Conservation (phyloP, 2,329 filamentous ascomycete species). For the Pseudogymnoascus sp. region DNA sequence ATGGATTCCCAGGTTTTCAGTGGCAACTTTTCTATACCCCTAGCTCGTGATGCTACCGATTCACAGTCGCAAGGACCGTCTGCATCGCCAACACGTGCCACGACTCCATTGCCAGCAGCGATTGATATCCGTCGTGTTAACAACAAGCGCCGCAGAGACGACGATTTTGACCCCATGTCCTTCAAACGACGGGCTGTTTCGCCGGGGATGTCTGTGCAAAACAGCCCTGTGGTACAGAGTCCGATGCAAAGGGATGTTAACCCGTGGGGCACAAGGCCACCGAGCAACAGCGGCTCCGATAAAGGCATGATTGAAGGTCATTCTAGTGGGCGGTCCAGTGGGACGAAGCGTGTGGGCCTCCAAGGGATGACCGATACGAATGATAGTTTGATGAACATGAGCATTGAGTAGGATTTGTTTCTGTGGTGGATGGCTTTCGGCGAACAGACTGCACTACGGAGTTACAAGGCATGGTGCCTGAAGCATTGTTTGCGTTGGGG, state of each 20-base stretch:
- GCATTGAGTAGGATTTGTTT: conserved; percentile 60
- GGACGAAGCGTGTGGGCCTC: conserved; percentile 56
- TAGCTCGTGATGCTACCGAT: conserved; percentile 6
- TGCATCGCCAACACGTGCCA: conserved; percentile 25
- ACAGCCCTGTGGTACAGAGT: conserved; percentile 80
- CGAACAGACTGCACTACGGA: not conserved
- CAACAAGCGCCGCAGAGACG: conserved; percentile 77
- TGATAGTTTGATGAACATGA: conserved; percentile 94
- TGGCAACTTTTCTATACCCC: conserved; percentile 2
- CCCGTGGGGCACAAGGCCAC: conserved; percentile 65
- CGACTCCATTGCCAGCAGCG: conserved; percentile 41
- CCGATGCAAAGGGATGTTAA: conserved; percentile 65
- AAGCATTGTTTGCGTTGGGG: not conserved
- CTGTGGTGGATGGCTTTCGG: not conserved
- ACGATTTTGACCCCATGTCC: conserved; percentile 79
- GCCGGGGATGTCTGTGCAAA: conserved; percentile 83
- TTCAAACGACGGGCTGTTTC: conserved; percentile 91
- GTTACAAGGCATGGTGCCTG: not conserved
- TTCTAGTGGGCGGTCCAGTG: conserved; percentile 16
- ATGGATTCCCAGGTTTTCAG: conserved; percentile 58
- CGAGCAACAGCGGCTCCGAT: conserved; percentile 49
- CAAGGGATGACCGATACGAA: conserved; percentile 96
- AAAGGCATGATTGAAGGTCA: conserved; percentile 43
- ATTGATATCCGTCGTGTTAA: conserved; percentile 73
- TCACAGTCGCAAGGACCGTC: conserved; percentile 15